phyloP scores from a whole-genome alignment of 2,329 filamentous ascomycete genomes.

The Exophiala alcalophila region DNA sequence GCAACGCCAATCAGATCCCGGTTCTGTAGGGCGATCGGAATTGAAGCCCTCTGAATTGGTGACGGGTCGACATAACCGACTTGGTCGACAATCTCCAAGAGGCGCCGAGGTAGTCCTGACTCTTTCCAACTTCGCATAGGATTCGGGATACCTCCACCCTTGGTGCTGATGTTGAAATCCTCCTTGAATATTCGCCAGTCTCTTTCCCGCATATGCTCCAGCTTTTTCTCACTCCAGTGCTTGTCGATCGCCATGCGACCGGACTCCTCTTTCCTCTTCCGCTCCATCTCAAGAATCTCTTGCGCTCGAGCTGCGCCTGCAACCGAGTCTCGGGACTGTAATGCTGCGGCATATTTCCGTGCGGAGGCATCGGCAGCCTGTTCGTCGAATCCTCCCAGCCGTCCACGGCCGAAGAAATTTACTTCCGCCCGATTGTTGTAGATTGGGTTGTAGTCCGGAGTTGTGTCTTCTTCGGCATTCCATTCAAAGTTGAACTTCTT shows the following conservation, averaged over 20 bases:
- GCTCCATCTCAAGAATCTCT: constrained; percentile 81
- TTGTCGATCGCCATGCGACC: constrained; percentile 74
- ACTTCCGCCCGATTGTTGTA: constrained; percentile 67
- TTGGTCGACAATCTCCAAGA: constrained; percentile 76
- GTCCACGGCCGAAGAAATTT: constrained; percentile 67
- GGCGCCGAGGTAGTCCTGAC: constrained; percentile 69
- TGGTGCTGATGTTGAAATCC: constrained; percentile 94
- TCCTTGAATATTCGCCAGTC: constrained; percentile 99
- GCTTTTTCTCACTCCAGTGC: constrained; percentile 91
- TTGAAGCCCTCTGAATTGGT: constrained; percentile 88
- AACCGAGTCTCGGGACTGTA: constrained; percentile 72
- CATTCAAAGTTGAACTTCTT: constrained; percentile 99
- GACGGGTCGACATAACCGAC: constrained; percentile 92
- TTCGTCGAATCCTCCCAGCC: constrained; percentile 64
- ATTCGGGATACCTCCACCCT: constrained; percentile 86
- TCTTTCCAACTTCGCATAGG: constrained; percentile 95
- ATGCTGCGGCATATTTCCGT: constrained; percentile 61
- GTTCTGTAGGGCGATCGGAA: constrained; percentile 90
- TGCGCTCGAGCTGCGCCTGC: constrained; percentile 72
- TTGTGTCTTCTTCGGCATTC: constrained; percentile 93
- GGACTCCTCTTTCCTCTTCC: constrained; percentile 69
- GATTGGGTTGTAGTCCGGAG: constrained; percentile 74
- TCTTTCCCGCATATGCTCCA: constrained; percentile 91
- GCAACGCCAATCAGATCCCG: constrained; percentile 97
- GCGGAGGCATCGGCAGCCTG: constrained; percentile 53